Conservation (phyloP, 2,329 filamentous ascomycete genomes). For the Aspergillus quadricinctus region DNA sequence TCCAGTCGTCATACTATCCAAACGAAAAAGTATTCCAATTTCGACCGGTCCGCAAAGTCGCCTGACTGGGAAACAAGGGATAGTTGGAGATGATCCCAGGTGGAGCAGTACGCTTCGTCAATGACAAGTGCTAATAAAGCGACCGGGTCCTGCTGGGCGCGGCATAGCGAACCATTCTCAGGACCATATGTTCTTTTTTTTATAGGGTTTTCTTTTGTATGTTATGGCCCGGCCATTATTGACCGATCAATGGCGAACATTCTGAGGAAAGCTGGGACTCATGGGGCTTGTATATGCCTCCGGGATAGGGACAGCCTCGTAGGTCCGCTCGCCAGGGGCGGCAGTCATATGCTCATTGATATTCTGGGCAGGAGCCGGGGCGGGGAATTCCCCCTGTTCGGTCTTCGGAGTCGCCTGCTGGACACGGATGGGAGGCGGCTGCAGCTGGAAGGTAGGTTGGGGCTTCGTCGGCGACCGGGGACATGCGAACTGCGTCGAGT, state of each 20-base stretch:
- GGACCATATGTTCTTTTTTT: not conserved
- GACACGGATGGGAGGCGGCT: slow-evolving; percentile 75
- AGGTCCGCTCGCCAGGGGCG: slow-evolving; percentile 76
- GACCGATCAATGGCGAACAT: slow-evolving; percentile 16
- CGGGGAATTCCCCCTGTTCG: slow-evolving; percentile 59
- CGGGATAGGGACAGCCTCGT: slow-evolving; percentile 83
- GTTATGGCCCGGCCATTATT: not conserved
- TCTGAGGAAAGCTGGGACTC: slow-evolving; percentile 38
- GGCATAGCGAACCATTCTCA: not conserved
- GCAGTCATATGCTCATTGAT: slow-evolving; percentile 62
- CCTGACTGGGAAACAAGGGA: not conserved
- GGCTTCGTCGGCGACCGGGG: slow-evolving; percentile 59
- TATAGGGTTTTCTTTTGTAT: slow-evolving; percentile 1
- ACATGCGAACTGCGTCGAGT: slow-evolving; percentile 50
- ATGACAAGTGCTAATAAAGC: not conserved
- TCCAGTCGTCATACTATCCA: not conserved
- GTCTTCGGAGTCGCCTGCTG: slow-evolving; percentile 72
- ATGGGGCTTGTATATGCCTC: slow-evolving; percentile 65
- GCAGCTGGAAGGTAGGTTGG: slow-evolving; percentile 70
- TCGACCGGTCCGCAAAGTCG: not conserved
- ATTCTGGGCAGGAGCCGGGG: slow-evolving; percentile 42
- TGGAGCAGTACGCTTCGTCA: not conserved
- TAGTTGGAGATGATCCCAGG: not conserved
- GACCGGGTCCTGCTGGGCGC: not conserved
- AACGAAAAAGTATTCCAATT: not conserved